These are phyloP conservation scores for Hibiscus syriacus DNA, from an alignment of 345 rosid species.

Conservation along the genomic window DNA sequence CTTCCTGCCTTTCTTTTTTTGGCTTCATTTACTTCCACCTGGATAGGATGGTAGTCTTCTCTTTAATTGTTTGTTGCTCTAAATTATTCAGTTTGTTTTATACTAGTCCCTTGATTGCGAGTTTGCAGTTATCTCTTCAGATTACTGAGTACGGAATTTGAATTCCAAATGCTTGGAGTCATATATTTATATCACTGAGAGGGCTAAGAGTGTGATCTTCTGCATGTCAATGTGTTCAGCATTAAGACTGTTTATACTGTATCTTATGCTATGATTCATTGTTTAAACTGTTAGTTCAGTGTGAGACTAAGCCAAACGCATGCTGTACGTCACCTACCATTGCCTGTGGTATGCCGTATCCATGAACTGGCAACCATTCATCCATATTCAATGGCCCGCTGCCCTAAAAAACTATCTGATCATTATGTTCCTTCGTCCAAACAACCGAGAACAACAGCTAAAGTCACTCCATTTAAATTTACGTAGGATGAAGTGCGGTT, in stretches of 20 bases:
- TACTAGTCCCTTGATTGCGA: too few species aligned
- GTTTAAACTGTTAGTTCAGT: conserved; percentile 33
- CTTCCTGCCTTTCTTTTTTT: not conserved
- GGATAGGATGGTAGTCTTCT: not conserved
- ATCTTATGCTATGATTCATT: not conserved
- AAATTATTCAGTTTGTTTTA: not conserved
- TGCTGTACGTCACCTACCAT: conserved; percentile 40
- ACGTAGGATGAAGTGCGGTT: conserved; percentile 24
- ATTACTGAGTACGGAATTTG: too few species aligned
- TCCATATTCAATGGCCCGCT: conserved; percentile 51
- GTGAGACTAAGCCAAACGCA: conserved; percentile 35
- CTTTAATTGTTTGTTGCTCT: not conserved
- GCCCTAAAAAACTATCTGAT: conserved; percentile 12
- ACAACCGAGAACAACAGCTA: conserved; percentile 8
- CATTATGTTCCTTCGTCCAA: conserved; percentile 9
- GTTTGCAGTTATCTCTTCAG: too few species aligned
- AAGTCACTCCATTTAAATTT: conserved; percentile 19
- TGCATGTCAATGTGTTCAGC: too few species aligned
- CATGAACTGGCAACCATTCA: conserved; percentile 61
- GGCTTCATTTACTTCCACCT: not conserved
- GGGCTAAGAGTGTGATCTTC: too few species aligned
- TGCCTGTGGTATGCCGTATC: conserved; percentile 43
- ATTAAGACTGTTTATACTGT: too few species aligned
- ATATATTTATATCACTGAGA: too few species aligned
- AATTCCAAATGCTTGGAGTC: too few species aligned